A percentile compares a stretch with the other conserved stretches of the same genome.
Conservation (phyloP, 2,329 filamentous ascomycete genomes). For the Phoma sp. region DNA sequence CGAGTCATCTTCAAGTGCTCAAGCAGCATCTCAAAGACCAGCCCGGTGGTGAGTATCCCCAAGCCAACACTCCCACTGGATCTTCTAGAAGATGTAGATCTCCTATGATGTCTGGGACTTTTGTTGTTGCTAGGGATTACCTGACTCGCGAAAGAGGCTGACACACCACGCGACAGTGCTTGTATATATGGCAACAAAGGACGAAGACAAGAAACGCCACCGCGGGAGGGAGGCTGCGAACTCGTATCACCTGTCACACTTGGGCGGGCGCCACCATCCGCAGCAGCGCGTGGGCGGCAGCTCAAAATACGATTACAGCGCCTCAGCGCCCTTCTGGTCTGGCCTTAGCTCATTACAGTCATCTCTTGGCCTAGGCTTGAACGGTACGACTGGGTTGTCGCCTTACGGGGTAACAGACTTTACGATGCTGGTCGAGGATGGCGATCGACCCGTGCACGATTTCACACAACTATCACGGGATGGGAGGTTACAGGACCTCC, state of each 20-base stretch:
- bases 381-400: constrained; percentile 17
- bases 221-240: constrained; percentile 25
- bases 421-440: constrained; percentile 52
- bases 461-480: constrained; percentile 46
- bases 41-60: constrained; percentile 56
- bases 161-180: constrained; percentile 44
- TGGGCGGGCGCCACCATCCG: constrained; percentile 31
- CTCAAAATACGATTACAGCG: constrained; percentile 34
- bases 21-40: constrained; percentile 63
- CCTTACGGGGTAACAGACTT: constrained; percentile 44
- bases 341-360: constrained; percentile 26
- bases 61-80: background rate
- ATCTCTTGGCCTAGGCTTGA: constrained; percentile 19
- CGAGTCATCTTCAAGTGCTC: constrained; percentile 69
- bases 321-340: constrained; percentile 24
- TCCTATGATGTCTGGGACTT: constrained; percentile 8
- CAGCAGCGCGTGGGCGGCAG: constrained; percentile 22
- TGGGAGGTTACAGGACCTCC: constrained; percentile 39
- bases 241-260: constrained; percentile 31
- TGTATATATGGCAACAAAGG: constrained; percentile 50
- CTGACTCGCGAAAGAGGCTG: constrained; percentile 27
- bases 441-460: constrained; percentile 46
- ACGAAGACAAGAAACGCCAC: constrained; percentile 37
- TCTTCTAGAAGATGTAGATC: constrained; percentile 2
- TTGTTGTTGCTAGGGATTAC: constrained; percentile 20